Evolutionary conservation across 108 stramenopile species (phyloP).

Genomic region (Nitzschia inconspicua): DNA sequence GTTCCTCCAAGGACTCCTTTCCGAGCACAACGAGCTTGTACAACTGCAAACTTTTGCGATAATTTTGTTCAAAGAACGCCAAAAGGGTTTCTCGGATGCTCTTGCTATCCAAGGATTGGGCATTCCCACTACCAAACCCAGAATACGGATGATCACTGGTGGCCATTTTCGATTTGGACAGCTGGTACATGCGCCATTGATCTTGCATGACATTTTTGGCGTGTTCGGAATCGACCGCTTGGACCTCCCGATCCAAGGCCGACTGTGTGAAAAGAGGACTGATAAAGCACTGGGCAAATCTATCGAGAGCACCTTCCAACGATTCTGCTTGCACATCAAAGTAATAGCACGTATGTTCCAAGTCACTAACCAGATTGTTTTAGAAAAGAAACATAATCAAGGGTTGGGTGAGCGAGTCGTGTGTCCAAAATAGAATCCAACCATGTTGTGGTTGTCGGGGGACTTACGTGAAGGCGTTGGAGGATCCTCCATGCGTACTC

Average conservation of each 20-base stretch:
- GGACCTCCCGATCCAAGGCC: constrained; percentile 75
- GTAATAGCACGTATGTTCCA: constrained; percentile 81
- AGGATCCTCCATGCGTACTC: constrained; percentile 62
- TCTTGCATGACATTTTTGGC: constrained; percentile 84
- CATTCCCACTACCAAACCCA: constrained; percentile 82
- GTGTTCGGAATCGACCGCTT: constrained; percentile 87
- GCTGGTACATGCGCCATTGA: constrained; percentile 57
- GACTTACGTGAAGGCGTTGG: constrained; percentile 92
- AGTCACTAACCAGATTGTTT: too few relatives aligned
- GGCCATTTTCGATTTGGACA: constrained; percentile 31
- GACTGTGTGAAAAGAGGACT: constrained; percentile 67
- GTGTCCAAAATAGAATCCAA: too few relatives aligned
- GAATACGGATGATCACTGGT: constrained; percentile 51
- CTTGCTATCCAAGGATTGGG: constrained; percentile 30
- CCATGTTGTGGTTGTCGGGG: too few relatives aligned
- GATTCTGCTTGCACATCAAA: constrained; percentile 61
- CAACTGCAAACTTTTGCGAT: constrained; percentile 70
- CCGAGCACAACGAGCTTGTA: constrained; percentile 75
- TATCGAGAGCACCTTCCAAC: constrained; percentile 75
- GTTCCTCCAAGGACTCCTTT: constrained; percentile 45
- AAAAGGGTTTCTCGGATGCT: constrained; percentile 68
- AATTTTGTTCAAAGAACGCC: constrained; percentile 69
- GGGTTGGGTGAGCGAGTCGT: too few relatives aligned
- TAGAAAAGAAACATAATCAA: too few relatives aligned
- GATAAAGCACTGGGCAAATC: constrained; percentile 84